phyloP scores from a whole-genome alignment of 306 rosid species.

The Lathyrus sativus region DNA sequence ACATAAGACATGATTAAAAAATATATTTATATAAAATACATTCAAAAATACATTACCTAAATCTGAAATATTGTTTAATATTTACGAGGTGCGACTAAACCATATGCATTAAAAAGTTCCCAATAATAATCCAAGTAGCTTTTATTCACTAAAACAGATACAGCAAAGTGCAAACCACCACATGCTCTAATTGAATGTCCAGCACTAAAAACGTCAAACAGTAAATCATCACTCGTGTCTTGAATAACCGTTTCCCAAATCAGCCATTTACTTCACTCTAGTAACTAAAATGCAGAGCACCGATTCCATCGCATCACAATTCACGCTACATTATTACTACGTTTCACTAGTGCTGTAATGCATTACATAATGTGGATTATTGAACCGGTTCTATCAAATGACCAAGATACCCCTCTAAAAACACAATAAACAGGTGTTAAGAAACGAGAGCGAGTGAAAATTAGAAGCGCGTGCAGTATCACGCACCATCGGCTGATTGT shows the following conservation, averaged over 20 bases:
- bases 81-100: too few species aligned
- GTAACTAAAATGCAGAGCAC: too few species aligned
- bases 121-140: too few species aligned
- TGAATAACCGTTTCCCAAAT: too few species aligned
- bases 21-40: accelerated
- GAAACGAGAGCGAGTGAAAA: background rate
- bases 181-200: too few species aligned
- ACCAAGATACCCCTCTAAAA: background rate
- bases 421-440: background rate
- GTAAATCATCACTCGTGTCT: background rate
- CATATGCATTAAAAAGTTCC: too few species aligned
- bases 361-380: background rate
- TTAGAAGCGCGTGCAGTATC: background rate
- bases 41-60: too few species aligned
- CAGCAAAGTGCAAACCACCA: background rate
- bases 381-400: background rate
- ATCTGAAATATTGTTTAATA: too few species aligned
- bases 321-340: background rate
- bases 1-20: too few species aligned
- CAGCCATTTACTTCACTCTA: background rate
- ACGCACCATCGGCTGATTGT: background rate
- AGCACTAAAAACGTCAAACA: background rate
- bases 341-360: background rate
- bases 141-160: too few species aligned
- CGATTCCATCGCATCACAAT: too few species aligned